Percentiles rank a stretch among this genome's conserved stretches.
Conservation (phyloP, 2,329 filamentous ascomycete genomes). For the Talaromyces sp. region DNA sequence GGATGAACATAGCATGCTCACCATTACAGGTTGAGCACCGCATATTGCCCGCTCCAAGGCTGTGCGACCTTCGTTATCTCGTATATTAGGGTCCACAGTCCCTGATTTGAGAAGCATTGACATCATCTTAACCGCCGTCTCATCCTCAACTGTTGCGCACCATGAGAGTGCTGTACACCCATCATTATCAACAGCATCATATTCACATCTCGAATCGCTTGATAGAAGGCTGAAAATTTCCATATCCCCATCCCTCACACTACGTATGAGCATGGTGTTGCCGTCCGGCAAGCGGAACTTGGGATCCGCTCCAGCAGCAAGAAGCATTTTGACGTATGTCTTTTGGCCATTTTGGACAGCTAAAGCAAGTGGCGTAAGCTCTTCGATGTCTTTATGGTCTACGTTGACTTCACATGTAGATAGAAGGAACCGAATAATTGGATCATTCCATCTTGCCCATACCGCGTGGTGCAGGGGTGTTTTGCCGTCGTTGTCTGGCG, state of each 20-base stretch:
- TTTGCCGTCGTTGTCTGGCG: neutral
- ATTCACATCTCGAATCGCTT: neutral
- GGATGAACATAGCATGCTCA: neutral
- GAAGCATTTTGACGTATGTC: neutral
- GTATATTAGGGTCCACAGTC: neutral
- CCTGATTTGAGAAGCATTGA: neutral
- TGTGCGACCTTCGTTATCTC: neutral
- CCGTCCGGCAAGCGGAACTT: neutral
- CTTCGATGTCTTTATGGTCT: neutral
- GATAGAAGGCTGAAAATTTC: neutral
- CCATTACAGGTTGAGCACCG: neutral
- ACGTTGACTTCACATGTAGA: neutral
- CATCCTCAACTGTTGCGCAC: neutral
- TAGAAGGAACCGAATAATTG: neutral
- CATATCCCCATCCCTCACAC: neutral
- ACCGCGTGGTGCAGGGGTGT: neutral
- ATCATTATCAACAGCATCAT: neutral
- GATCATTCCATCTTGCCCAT: neutral
- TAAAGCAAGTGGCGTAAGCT: neutral
- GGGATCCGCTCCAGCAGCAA: neutral
- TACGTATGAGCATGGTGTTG: neutral
- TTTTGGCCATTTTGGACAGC: neutral
- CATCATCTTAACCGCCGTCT: neutral
- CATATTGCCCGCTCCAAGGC: too few relatives aligned
- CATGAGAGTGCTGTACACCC: neutral